Percentiles rank a stretch among this genome's conserved stretches.
Conservation (phyloP, 139 green algal species). For the Haematococcus sp. region DNA sequence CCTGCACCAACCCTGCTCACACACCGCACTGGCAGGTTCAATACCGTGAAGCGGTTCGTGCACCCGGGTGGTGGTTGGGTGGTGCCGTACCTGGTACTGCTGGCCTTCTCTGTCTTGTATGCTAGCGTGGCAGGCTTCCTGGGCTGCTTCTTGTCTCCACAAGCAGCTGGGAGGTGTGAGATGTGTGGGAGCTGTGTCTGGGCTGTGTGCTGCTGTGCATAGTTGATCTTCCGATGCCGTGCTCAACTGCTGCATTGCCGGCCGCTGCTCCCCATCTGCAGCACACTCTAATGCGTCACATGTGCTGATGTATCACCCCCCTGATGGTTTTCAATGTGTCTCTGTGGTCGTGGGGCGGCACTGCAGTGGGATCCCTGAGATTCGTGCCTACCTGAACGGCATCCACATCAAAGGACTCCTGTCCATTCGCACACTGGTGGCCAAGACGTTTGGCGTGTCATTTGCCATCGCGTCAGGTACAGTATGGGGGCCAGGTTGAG, state of each 20-base stretch:
- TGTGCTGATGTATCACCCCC: too few species aligned
- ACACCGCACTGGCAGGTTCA: conserved; percentile 20
- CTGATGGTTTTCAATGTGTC: too few species aligned
- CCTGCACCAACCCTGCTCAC: too few species aligned
- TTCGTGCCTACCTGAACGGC: conserved; percentile 76
- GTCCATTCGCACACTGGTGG: conserved; percentile 65
- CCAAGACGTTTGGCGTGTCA: conserved; percentile 66
- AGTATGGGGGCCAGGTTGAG: conserved; percentile 64
- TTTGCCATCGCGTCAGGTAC: conserved; percentile 64
- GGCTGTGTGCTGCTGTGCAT: neutral
- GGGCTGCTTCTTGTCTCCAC: conserved; percentile 57
- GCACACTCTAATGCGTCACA: too few species aligned
- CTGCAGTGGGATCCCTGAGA: conserved; percentile 71
- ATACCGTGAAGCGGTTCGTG: conserved; percentile 8
- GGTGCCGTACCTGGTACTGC: conserved; percentile 19
- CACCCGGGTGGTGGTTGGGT: conserved; percentile 11
- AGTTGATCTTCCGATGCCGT: too few species aligned
- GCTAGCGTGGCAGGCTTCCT: conserved; percentile 43
- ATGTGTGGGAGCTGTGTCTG: neutral
- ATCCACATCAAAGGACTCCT: conserved; percentile 64
- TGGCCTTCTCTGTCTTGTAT: conserved; percentile 33
- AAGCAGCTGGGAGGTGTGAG: conserved; percentile 47
- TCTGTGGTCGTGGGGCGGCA: neutral
- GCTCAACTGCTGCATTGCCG: too few species aligned
- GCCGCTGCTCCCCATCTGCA: too few species aligned